Evolutionary conservation across 805 yeast species (phyloP).

Genomic region (Kodamaea lidongshanica): DNA sequence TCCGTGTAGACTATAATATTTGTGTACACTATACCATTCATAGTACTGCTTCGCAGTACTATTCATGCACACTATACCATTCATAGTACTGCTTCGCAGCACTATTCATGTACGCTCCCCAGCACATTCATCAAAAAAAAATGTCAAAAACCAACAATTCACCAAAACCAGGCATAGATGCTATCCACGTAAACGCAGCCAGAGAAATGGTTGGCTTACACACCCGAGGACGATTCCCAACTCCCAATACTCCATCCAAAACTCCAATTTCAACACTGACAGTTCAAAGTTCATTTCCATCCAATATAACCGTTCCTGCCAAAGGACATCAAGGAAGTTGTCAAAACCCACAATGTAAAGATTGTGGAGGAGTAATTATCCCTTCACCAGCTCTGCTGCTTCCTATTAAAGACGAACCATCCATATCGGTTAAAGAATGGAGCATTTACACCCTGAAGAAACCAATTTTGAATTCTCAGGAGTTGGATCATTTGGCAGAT

Average conservation of each 20-base stretch:
- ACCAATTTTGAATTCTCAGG: slow-evolving; percentile 71
- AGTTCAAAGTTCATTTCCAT: slow-evolving; percentile 4
- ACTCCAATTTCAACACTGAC: slow-evolving; percentile 1
- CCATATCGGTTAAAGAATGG: slow-evolving; percentile 72
- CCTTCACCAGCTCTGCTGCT: slow-evolving; percentile 66
- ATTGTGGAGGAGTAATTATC: slow-evolving; percentile 70
- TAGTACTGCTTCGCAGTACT: no score
- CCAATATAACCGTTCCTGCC: slow-evolving; percentile 36
- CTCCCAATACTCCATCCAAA: slow-evolving; percentile 2
- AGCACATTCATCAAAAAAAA: no score
- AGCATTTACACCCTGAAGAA: slow-evolving; percentile 61
- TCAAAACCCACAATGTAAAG: slow-evolving; percentile 45
- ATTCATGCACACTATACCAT: no score
- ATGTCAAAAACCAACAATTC: no score
- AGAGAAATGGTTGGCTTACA: slow-evolving; percentile 54
- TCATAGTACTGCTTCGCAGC: no score
- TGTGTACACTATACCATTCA: no score
- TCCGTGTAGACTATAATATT: no score
- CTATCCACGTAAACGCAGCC: slow-evolving; percentile 54
- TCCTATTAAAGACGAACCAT: slow-evolving; percentile 61
- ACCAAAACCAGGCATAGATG: slow-evolving; percentile 38
- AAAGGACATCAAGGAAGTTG: slow-evolving; percentile 28
- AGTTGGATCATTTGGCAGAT: slow-evolving; percentile 63
- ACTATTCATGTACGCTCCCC: no score
- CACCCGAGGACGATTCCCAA: slow-evolving; percentile 36